Evolutionary conservation across 1,284 basidiomycete genomes (phyloP).

Genomic region (Xanthoconium separans): DNA sequence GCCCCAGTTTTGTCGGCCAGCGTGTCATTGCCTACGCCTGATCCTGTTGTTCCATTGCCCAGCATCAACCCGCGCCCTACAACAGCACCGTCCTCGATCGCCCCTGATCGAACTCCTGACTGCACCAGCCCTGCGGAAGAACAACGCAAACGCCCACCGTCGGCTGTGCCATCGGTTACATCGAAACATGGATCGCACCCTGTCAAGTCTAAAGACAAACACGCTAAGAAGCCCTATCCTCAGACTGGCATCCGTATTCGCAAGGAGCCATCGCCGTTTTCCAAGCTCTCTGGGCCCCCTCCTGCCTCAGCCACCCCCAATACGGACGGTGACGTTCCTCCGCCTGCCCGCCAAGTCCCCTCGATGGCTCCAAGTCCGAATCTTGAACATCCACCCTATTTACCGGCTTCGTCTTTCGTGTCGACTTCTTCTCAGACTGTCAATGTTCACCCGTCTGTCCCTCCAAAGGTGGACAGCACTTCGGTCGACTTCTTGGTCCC

Average conservation of each 20-base stretch:
- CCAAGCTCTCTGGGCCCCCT: conserved; percentile 14
- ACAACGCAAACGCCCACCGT: conserved; percentile 14
- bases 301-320: not conserved
- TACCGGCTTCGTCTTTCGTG: conserved; percentile 12
- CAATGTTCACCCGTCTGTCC: conserved; percentile 1
- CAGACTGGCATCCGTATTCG: conserved; percentile 44
- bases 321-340: conserved; percentile 9
- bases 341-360: conserved; percentile 9
- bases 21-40: not conserved
- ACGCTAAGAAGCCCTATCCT: conserved; percentile 42
- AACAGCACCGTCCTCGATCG: not conserved
- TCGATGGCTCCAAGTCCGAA: conserved; percentile 18
- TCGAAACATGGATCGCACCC: conserved; percentile 19
- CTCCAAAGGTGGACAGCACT: conserved; percentile 21
- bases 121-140: conserved; percentile 13
- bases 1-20: conserved; percentile 32
- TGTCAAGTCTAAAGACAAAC: conserved; percentile 35
- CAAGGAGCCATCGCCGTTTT: conserved; percentile 32
- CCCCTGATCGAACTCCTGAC: not conserved
- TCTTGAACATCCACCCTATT: conserved; percentile 14
- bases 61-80: not conserved
- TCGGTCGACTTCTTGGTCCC: conserved; percentile 26
- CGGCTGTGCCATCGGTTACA: not conserved
- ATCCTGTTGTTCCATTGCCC: not conserved
- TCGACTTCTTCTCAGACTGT: conserved; percentile 6